phyloP scores from a whole-genome alignment of 208 protist species.

The Eutreptiella sp. region DNA sequence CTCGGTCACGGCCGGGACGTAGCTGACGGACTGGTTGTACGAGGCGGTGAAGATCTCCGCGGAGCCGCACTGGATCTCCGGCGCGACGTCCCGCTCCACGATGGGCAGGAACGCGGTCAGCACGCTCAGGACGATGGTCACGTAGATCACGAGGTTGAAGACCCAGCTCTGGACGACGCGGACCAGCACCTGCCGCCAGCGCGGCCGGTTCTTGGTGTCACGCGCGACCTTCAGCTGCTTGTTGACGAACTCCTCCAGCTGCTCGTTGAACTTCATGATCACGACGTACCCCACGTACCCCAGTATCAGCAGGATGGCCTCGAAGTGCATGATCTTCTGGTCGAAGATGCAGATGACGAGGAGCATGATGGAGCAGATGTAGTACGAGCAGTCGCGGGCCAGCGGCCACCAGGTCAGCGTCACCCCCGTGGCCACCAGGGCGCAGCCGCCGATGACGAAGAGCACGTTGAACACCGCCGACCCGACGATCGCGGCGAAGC shows the following conservation, averaged over 20 bases:
- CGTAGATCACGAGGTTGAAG: too few relatives aligned
- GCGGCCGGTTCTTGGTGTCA: too few relatives aligned
- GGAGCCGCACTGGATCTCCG: too few relatives aligned
- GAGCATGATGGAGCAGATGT: conserved; percentile 31
- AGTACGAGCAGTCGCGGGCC: conserved; percentile 27
- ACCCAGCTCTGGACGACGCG: too few relatives aligned
- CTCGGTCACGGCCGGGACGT: too few relatives aligned
- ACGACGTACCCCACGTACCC: conserved; percentile 28
- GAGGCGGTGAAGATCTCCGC: too few relatives aligned
- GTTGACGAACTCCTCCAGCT: not conserved
- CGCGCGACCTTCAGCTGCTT: too few relatives aligned
- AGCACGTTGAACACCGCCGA: conserved; percentile 43
- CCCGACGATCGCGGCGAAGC: conserved; percentile 41
- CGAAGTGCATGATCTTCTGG: conserved; percentile 24
- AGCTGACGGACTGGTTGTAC: too few relatives aligned
- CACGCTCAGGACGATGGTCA: too few relatives aligned
- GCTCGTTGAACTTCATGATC: conserved; percentile 34
- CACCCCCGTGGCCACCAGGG: conserved; percentile 26
- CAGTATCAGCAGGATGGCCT: conserved; percentile 25
- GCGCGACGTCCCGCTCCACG: too few relatives aligned
- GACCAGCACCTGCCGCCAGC: too few relatives aligned
- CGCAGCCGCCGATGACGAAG: conserved; percentile 39
- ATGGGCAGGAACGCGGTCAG: too few relatives aligned
- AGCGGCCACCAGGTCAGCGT: conserved; percentile 36
- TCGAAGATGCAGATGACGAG: conserved; percentile 16